Percentiles rank a stretch among this genome's conserved stretches.
Conservation (phyloP, 129 eudicot genomes). For the Helianthus annuus region HanXRQr2.0-SUNRISE NC_035437.2:91231470-91231969, state of each 20-base stretch:
- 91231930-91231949: background rate
- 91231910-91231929: constrained; percentile 37
- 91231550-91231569: no score
- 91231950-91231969: background rate
- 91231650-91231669: constrained; percentile 48
- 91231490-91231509: no score
- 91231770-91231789: constrained; percentile 28
- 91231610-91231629: background rate
- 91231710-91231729: constrained; percentile 52
- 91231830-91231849: constrained; percentile 34
- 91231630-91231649: constrained; percentile 35
- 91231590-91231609: background rate
- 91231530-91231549: no score
- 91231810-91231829: background rate
- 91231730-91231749: constrained; percentile 48
- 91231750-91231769: constrained; percentile 32
- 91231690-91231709: constrained; percentile 35
- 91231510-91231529: no score
- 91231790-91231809: background rate
- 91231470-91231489: no score
- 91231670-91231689: constrained; percentile 40
- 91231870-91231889: constrained; percentile 41
- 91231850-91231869: constrained; percentile 50
- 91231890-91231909: constrained; percentile 50
- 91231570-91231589: no score